phyloP scores from a whole-genome alignment of 805 yeast genomes.

The Candida takata region DNA sequence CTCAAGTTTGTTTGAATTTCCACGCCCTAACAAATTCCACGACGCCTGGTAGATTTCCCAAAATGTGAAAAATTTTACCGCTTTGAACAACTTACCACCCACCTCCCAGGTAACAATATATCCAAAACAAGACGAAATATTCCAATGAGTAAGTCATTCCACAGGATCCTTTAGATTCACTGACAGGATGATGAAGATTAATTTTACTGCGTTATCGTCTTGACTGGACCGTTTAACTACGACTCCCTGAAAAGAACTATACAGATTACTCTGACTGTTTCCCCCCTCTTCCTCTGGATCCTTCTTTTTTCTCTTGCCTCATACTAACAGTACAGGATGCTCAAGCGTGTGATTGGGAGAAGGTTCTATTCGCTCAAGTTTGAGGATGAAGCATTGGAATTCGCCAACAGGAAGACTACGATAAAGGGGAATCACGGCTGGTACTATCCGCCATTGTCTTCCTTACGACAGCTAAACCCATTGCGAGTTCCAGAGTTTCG shows the following conservation, averaged over 20 bases:
- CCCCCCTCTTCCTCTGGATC: not conserved
- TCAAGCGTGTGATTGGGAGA: slow-evolving; percentile 2
- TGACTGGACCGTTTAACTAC: slow-evolving; percentile 26
- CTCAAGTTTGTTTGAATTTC: no score
- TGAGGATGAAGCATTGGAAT: slow-evolving; percentile 19
- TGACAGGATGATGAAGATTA: slow-evolving; percentile 18
- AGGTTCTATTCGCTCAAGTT: slow-evolving; percentile 9
- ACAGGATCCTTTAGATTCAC: not conserved
- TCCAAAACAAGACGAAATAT: no score
- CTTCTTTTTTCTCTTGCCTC: no score
- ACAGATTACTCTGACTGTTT: slow-evolving; percentile 6
- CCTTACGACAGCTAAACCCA: slow-evolving; percentile 11
- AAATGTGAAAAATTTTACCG: no score
- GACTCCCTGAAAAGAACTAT: slow-evolving; percentile 23
- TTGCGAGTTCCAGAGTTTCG: slow-evolving; percentile 36
- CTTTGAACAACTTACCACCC: no score
- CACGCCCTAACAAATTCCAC: no score
- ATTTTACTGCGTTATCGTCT: slow-evolving; percentile 29
- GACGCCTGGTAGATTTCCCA: no score
- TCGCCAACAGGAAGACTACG: slow-evolving; percentile 18
- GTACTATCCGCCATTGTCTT: slow-evolving; percentile 22
- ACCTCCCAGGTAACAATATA: no score
- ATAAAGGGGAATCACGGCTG: slow-evolving; percentile 9
- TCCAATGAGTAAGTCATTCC: not conserved
- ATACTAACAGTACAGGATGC: slow-evolving; percentile 1